Percentiles rank a stretch among this genome's conserved stretches.
phyloP scores from a whole-genome alignment of 352 stramenopile species.

The Phytophthora pseudosyringae region DNA sequence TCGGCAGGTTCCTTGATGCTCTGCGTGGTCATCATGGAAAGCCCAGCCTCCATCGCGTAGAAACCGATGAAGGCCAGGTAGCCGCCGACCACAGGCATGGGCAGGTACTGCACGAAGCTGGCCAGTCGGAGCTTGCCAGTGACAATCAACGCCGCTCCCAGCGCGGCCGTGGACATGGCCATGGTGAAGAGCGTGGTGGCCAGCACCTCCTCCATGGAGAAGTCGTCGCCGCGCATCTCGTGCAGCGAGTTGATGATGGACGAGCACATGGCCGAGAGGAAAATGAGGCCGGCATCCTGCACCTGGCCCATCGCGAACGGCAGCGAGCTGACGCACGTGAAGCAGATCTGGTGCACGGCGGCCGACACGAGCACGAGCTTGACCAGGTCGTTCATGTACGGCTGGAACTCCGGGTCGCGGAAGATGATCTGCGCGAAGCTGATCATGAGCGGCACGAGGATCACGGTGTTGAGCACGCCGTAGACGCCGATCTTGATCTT shows the following conservation, averaged over 20 bases:
- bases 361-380: conserved; percentile 95
- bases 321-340: conserved; percentile 91
- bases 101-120: conserved; percentile 97
- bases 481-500: conserved; percentile 82
- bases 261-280: conserved; percentile 96
- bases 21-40: conserved; percentile 91
- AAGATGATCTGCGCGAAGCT: conserved; percentile 98
- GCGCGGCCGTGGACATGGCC: conserved; percentile 88
- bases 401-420: conserved; percentile 90
- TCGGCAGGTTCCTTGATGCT: conserved; percentile 90
- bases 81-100: conserved; percentile 97
- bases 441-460: conserved; percentile 89
- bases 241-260: conserved; percentile 86
- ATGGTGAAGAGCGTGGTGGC: conserved; percentile 96
- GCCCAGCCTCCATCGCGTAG: conserved; percentile 83
- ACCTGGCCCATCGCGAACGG: conserved; percentile 98
- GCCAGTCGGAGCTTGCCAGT: conserved; percentile 96
- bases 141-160: conserved; percentile 94
- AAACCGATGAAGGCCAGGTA: conserved; percentile 98
- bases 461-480: conserved; percentile 94
- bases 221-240: conserved; percentile 59
- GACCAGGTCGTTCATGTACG: conserved; percentile 91
- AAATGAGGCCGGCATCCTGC: conserved; percentile 99
- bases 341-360: conserved; percentile 84
- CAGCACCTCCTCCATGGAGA: conserved; percentile 86